Conservation (phyloP, 1,284 basidiomycete genomes). For the Ganoderma lingzhi region DNA sequence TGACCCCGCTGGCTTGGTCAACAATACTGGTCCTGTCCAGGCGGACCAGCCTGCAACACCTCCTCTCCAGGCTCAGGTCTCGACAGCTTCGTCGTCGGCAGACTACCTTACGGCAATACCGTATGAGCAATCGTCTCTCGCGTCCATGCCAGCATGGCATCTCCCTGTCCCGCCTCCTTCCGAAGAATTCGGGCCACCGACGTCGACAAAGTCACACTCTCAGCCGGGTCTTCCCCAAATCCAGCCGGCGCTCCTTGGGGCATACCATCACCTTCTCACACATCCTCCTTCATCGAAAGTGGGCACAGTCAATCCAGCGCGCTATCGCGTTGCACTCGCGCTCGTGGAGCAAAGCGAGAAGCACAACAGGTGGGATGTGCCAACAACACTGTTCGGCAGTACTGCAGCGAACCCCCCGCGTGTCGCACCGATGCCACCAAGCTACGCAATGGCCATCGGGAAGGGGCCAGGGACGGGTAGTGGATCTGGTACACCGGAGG, state of each 20-base stretch:
- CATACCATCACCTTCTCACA: conserved; percentile 77
- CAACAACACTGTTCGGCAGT: conserved; percentile 68
- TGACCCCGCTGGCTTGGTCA: conserved; percentile 30
- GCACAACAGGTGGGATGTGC: conserved; percentile 69
- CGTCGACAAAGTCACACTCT: conserved; percentile 16
- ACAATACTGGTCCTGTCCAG: conserved; percentile 34
- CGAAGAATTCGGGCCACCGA: conserved; percentile 23
- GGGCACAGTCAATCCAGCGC: conserved; percentile 57
- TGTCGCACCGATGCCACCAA: conserved; percentile 60
- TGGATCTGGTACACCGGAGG: conserved; percentile 28
- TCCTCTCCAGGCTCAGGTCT: conserved; percentile 52
- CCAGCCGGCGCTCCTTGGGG: conserved; percentile 68
- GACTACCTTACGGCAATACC: conserved; percentile 76
- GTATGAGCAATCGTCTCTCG: conserved; percentile 72
- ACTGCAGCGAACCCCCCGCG: conserved; percentile 65
- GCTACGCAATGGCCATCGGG: conserved; percentile 56
- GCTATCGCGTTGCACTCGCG: conserved; percentile 76
- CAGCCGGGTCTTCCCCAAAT: conserved; percentile 47
- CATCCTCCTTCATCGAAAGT: conserved; percentile 58
- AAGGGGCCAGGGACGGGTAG: conserved; percentile 28
- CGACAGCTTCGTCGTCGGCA: conserved; percentile 56
- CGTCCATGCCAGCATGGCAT: conserved; percentile 69
- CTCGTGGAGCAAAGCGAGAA: conserved; percentile 64
- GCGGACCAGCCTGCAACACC: conserved; percentile 42
- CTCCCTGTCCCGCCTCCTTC: conserved; percentile 55